These are phyloP conservation scores for Debaryomycetaceae sp. DNA, from an alignment of 1,139 yeast genomes.

Conservation along the genomic window DNA sequence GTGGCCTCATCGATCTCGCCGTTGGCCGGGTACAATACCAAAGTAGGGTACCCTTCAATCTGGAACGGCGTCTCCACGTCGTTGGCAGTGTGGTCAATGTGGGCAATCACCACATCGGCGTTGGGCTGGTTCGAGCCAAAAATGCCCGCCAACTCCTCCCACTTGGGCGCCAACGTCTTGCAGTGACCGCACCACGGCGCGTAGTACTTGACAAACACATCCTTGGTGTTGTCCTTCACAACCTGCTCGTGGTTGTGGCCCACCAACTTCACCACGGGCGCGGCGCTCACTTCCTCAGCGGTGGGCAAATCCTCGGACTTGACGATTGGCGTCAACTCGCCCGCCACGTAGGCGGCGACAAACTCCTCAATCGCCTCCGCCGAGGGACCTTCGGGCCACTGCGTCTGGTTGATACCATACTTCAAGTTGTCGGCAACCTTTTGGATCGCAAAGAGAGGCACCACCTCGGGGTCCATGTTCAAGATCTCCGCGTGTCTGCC, in stretches of 20 bases:
- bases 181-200: slow-evolving; percentile 99
- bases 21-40: slow-evolving; percentile 83
- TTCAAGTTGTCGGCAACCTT: slow-evolving; percentile 64
- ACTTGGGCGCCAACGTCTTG: slow-evolving; percentile 89
- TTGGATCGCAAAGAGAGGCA: slow-evolving; percentile 91
- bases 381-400: slow-evolving; percentile 40
- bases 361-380: slow-evolving; percentile 48
- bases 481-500: slow-evolving; percentile 89
- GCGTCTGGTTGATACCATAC: slow-evolving; percentile 58
- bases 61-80: slow-evolving; percentile 69
- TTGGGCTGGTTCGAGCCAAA: slow-evolving; percentile 47
- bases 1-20: slow-evolving; percentile 63
- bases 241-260: slow-evolving; percentile 77
- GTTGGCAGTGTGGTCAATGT: slow-evolving; percentile 84
- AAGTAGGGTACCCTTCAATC: slow-evolving; percentile 90
- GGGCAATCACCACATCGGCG: slow-evolving; percentile 67
- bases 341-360: slow-evolving; percentile 60
- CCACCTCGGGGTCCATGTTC: slow-evolving; percentile 73
- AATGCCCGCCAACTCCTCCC: slow-evolving; percentile 78
- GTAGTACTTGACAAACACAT: slow-evolving; percentile 87
- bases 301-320: slow-evolving; percentile 85
- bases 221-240: slow-evolving; percentile 67
- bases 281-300: slow-evolving; percentile 59
- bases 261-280: slow-evolving; percentile 74
- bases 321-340: slow-evolving; percentile 64